Conservation (phyloP, 495 filamentous ascomycete genomes). For the Poronia punctata region DNA sequence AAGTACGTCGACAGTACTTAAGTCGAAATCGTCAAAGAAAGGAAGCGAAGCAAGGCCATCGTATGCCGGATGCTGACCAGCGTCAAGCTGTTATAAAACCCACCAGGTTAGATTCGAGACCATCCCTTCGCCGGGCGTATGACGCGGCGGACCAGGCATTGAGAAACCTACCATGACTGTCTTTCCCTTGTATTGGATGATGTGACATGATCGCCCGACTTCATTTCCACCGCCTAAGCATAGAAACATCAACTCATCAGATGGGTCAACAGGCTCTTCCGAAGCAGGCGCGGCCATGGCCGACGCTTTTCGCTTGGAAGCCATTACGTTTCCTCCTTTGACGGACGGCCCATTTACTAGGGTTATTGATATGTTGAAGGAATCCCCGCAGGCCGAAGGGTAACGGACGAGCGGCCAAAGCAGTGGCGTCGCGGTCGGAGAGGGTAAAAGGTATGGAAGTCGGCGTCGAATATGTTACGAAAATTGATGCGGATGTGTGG, state of each 20-base stretch:
- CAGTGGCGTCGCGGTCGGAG: too few species aligned
- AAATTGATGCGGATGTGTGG: too few species aligned
- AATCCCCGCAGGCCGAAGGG: too few species aligned
- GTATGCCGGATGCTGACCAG: constrained; percentile 94
- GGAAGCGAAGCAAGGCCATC: constrained; percentile 89
- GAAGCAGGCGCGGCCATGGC: constrained; percentile 52
- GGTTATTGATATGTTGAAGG: constrained; percentile 7
- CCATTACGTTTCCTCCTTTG: constrained; percentile 42
- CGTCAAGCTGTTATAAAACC: constrained; percentile 73
- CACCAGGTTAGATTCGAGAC: too few species aligned
- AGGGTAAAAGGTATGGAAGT: too few species aligned
- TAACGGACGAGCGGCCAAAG: too few species aligned
- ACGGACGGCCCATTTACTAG: constrained; percentile 6
- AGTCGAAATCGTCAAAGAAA: constrained; percentile 97
- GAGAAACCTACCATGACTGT: constrained; percentile 81
- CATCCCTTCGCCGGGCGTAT: too few species aligned
- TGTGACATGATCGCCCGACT: constrained; percentile 94
- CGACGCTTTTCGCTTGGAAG: constrained; percentile 67
- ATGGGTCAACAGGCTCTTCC: constrained; percentile 65
- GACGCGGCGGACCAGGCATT: too few species aligned
- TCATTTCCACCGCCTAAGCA: constrained; percentile 94
- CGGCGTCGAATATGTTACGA: too few species aligned
- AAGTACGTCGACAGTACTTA: constrained; percentile 94
- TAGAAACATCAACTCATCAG: constrained; percentile 88
- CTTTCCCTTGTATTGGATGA: constrained; percentile 97